Percentiles rank a stretch among this genome's conserved stretches.
Conservation (phyloP, 2,329 filamentous ascomycete species). For the Alternaria burnsii region DNA sequence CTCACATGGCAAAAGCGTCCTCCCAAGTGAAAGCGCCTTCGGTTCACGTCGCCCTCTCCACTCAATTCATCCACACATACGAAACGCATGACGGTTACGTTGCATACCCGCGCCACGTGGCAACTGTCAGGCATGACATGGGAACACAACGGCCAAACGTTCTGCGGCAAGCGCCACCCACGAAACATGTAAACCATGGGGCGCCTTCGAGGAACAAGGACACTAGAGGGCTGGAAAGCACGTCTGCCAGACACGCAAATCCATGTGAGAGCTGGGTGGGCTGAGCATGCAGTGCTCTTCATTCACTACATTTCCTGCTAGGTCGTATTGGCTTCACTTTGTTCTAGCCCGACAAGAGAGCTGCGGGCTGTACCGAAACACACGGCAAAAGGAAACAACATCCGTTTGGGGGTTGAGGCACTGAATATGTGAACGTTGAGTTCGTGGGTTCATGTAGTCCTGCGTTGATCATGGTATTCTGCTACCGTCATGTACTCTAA, state of each 20-base stretch:
- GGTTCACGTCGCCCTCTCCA: background rate
- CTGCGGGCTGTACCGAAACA: background rate
- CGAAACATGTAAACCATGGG: background rate
- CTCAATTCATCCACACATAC: slow-evolving; percentile 2
- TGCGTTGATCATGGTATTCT: background rate
- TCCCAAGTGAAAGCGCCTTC: slow-evolving; percentile 29
- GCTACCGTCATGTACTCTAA: background rate
- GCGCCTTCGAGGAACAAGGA: background rate
- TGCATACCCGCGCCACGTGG: background rate
- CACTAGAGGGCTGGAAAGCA: background rate
- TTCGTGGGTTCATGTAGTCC: background rate
- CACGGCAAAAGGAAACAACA: background rate
- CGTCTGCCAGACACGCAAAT: background rate
- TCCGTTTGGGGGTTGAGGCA: background rate
- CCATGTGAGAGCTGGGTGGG: too few relatives aligned
- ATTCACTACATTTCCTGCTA: background rate
- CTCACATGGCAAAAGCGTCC: slow-evolving; percentile 50
- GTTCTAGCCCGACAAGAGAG: background rate
- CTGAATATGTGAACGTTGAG: background rate
- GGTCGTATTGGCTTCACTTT: background rate
- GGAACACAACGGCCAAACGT: background rate
- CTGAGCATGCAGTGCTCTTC: too few relatives aligned
- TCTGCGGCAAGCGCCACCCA: background rate
- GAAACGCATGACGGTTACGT: background rate
- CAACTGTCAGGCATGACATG: background rate